These are phyloP conservation scores for Epicoccum sorghinum DNA, from an alignment of 2,329 filamentous ascomycete genomes.

Conservation along the genomic window DNA sequence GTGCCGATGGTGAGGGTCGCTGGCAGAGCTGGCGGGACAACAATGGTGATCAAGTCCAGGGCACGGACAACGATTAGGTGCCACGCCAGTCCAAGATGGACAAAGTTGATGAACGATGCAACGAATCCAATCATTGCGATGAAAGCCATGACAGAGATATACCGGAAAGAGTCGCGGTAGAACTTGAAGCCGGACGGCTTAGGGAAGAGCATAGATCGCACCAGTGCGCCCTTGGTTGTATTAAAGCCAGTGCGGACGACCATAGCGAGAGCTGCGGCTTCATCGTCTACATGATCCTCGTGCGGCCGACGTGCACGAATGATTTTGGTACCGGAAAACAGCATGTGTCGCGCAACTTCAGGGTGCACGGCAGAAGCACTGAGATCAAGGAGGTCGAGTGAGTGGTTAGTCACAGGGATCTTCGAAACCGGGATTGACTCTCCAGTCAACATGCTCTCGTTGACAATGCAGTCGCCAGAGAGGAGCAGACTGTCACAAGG, in stretches of 20 bases:
- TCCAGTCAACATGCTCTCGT: slow-evolving; percentile 97
- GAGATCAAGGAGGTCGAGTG: slow-evolving; percentile 76
- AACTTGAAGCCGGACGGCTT: slow-evolving; percentile 99
- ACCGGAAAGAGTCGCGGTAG: slow-evolving; percentile 95
- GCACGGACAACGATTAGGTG: slow-evolving; percentile 91
- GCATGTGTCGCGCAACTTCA: slow-evolving; percentile 83
- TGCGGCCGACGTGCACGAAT: slow-evolving; percentile 88
- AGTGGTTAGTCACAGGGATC: slow-evolving; percentile 79
- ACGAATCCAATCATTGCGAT: slow-evolving; percentile 87
- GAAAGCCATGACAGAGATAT: slow-evolving; percentile 93
- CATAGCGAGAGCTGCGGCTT: slow-evolving; percentile 89
- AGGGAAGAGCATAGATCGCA: slow-evolving; percentile 97
- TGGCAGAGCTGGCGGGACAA: slow-evolving; percentile 91
- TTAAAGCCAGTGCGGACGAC: slow-evolving; percentile 95
- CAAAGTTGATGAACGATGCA: slow-evolving; percentile 90
- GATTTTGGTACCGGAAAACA: slow-evolving; percentile 95
- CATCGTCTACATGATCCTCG: slow-evolving; percentile 81
- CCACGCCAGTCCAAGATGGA: slow-evolving; percentile 82
- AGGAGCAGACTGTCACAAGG: slow-evolving; percentile 91
- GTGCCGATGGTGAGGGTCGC: slow-evolving; percentile 96
- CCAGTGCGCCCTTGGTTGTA: slow-evolving; percentile 93
- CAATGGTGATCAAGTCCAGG: slow-evolving; percentile 94
- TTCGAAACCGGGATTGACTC: slow-evolving; percentile 98
- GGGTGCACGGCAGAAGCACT: slow-evolving; percentile 82
- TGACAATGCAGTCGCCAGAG: slow-evolving; percentile 95